Percentiles rank a stretch among this genome's conserved stretches.
phyloP scores from a whole-genome alignment of 805 yeast species.

The Metschnikowia gelsemii region DNA sequence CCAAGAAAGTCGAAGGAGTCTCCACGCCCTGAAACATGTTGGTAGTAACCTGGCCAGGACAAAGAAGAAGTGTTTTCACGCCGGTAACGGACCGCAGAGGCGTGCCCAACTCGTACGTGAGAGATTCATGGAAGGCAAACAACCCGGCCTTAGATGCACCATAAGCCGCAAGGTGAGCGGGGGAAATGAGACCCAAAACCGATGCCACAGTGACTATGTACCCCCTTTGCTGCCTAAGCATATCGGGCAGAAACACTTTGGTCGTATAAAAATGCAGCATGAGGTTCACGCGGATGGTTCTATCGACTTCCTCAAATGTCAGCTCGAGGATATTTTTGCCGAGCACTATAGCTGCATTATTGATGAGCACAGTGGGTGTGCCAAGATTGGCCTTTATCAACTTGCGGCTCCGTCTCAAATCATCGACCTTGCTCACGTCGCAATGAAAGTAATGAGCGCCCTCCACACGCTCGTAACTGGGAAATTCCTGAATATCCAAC shows the following conservation, averaged over 20 bases:
- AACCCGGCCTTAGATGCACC: slow-evolving; percentile 91
- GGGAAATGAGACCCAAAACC: slow-evolving; percentile 80
- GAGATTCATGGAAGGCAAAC: slow-evolving; percentile 79
- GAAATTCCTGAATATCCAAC: slow-evolving; percentile 56
- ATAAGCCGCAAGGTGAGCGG: slow-evolving; percentile 77
- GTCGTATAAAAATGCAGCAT: slow-evolving; percentile 67
- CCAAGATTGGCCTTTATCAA: slow-evolving; percentile 53
- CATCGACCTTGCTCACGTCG: slow-evolving; percentile 60
- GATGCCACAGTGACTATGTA: slow-evolving; percentile 81
- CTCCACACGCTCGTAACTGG: slow-evolving; percentile 27
- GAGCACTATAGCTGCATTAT: slow-evolving; percentile 78
- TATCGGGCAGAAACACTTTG: slow-evolving; percentile 69
- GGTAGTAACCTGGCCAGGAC: slow-evolving; percentile 87
- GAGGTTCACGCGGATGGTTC: slow-evolving; percentile 64
- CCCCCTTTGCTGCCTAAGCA: slow-evolving; percentile 63
- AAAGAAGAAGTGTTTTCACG: slow-evolving; percentile 70
- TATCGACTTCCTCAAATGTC: slow-evolving; percentile 57
- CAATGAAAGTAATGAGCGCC: slow-evolving; percentile 60
- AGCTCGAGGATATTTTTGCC: slow-evolving; percentile 59
- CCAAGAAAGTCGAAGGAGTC: slow-evolving; percentile 73
- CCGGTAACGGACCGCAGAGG: slow-evolving; percentile 47
- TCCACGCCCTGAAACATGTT: slow-evolving; percentile 67
- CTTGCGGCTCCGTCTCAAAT: slow-evolving; percentile 42
- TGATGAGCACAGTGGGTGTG: slow-evolving; percentile 63
- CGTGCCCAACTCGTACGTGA: slow-evolving; percentile 66